phyloP scores from a whole-genome alignment of 2,329 filamentous ascomycete species.

The Trichoderma pleuroti region DNA sequence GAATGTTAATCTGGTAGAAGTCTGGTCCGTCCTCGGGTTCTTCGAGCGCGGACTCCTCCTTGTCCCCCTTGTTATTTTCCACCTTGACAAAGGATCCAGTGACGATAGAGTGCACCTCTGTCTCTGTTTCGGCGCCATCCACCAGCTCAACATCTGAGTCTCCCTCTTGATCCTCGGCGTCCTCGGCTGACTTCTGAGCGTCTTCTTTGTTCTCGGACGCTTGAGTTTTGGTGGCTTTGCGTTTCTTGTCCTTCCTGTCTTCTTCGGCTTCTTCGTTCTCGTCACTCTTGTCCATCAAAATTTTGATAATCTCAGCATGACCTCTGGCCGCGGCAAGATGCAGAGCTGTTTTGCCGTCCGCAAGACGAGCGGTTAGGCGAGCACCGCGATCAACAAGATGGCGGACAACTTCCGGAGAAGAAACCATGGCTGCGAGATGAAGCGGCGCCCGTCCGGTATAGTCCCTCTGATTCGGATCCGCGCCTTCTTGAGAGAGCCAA shows the following conservation, averaged over 20 bases:
- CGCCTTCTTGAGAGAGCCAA: constrained; percentile 65
- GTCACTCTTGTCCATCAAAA: constrained; percentile 69
- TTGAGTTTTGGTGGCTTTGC: constrained; percentile 34
- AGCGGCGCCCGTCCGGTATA: constrained; percentile 76
- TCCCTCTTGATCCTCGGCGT: constrained; percentile 31
- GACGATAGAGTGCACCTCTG: constrained; percentile 50
- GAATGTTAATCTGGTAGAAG: constrained; percentile 71
- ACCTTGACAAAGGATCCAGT: constrained; percentile 77
- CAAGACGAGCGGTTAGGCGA: constrained; percentile 68
- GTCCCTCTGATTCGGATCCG: constrained; percentile 70
- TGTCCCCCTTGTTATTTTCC: constrained; percentile 41
- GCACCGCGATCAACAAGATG: constrained; percentile 68
- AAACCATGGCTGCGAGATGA: constrained; percentile 69
- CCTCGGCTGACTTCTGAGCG: constrained; percentile 24
- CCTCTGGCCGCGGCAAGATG: constrained; percentile 75
- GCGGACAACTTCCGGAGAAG: constrained; percentile 66
- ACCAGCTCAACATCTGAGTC: constrained; percentile 47
- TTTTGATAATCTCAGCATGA: constrained; percentile 63
- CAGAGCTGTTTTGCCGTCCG: constrained; percentile 77
- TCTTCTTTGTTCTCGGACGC: constrained; percentile 18
- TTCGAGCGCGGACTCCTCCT: constrained; percentile 46
- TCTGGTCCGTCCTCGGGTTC: constrained; percentile 66
- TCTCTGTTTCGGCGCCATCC: constrained; percentile 42
- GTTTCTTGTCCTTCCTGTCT: constrained; percentile 51
- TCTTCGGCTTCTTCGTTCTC: constrained; percentile 68